Evolutionary conservation across 1,139 yeast genomes (phyloP).

Genomic region (Protomyces macrosporus): DNA sequence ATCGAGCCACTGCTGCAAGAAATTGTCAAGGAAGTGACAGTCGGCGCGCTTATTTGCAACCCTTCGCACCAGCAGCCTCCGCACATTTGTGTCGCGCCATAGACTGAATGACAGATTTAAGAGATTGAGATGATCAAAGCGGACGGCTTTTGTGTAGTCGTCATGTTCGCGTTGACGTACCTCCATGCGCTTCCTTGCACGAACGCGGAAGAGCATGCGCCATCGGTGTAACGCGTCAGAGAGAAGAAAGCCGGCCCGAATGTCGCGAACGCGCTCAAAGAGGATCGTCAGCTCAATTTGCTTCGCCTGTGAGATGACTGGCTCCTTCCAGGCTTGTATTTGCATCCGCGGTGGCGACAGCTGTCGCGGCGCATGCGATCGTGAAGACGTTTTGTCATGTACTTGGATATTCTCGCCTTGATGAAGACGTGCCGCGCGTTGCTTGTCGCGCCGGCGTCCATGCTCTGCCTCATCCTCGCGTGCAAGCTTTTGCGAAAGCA

Average conservation of each 20-base stretch:
- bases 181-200: neutral
- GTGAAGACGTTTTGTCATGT: too few species aligned
- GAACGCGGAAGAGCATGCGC: neutral
- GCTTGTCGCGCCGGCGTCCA: neutral
- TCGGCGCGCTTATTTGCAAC: neutral
- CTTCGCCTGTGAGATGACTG: neutral
- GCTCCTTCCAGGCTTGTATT: neutral
- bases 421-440: neutral
- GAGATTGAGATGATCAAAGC: neutral
- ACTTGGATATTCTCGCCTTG: too few species aligned
- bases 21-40: neutral
- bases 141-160: neutral
- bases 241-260: neutral
- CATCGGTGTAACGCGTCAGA: neutral
- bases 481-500: neutral
- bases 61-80: neutral
- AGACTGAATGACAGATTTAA: neutral
- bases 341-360: neutral
- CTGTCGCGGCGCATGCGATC: too few species aligned
- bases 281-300: neutral
- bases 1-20: neutral
- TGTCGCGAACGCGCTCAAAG: neutral
- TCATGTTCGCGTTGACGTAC: neutral
- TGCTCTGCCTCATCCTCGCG: neutral
- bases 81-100: neutral